These are phyloP conservation scores for Plasmodium adleri DNA, from an alignment of 169 alveolate genomes.

Conservation along the genomic window DNA sequence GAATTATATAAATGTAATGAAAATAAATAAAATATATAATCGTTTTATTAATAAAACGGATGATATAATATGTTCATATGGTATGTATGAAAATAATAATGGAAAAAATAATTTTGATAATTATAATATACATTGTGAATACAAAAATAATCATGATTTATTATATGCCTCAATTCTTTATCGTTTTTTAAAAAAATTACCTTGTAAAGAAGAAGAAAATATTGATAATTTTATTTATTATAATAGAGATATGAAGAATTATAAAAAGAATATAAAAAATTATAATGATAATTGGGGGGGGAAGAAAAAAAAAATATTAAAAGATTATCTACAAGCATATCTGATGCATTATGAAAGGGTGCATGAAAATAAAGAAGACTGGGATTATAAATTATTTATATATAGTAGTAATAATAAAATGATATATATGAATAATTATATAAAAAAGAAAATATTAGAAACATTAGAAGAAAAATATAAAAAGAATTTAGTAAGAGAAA, in stretches of 20 bases:
- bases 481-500: slow-evolving; percentile 58
- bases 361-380: slow-evolving; percentile 12
- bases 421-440: slow-evolving; percentile 41
- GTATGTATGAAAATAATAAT: too few relatives aligned
- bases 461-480: slow-evolving; percentile 38
- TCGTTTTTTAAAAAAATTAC: slow-evolving; percentile 31
- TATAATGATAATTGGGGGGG: background rate
- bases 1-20: slow-evolving; percentile 17
- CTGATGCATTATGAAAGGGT: slow-evolving; percentile 45
- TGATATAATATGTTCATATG: background rate
- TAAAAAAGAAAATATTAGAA: slow-evolving; percentile 15
- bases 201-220: slow-evolving; percentile 73
- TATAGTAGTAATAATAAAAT: slow-evolving; percentile 37
- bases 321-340: slow-evolving; percentile 4
- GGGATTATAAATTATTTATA: slow-evolving; percentile 43
- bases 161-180: slow-evolving; percentile 22
- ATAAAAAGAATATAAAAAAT: background rate
- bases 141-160: background rate
- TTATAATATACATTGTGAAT: background rate
- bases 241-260: slow-evolving; percentile 15
- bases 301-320: background rate
- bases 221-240: slow-evolving; percentile 44
- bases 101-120: background rate
- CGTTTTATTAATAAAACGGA: background rate
- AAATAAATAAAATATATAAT: slow-evolving; percentile 26